These are phyloP conservation scores for Candida freyschussii DNA, from an alignment of 1,139 yeast species.

Conservation along the genomic window DNA sequence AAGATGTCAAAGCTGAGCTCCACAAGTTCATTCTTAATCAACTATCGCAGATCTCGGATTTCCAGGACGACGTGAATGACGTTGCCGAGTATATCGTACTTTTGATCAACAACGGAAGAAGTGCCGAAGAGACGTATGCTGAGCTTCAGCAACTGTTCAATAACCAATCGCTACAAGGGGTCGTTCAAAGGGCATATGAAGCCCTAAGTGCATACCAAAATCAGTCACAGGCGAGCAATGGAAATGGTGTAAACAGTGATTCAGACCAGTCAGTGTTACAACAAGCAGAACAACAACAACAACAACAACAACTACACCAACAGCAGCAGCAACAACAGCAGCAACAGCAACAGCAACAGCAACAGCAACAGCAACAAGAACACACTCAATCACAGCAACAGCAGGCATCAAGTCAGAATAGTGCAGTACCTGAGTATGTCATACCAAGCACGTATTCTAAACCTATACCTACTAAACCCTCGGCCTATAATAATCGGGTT, in stretches of 20 bases:
- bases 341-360: slow-evolving; percentile 17
- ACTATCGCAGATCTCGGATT: slow-evolving; percentile 31
- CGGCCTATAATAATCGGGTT: slow-evolving; percentile 14
- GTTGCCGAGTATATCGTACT: slow-evolving; percentile 77
- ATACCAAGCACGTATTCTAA: slow-evolving; percentile 1
- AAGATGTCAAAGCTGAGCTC: slow-evolving; percentile 30
- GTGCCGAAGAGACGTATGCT: slow-evolving; percentile 54
- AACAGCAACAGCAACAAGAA: slow-evolving; percentile 23
- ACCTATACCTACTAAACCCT: slow-evolving; percentile 21
- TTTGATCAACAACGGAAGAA: slow-evolving; percentile 66
- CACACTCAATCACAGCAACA: slow-evolving; percentile 8
- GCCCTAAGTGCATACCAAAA: slow-evolving; percentile 46
- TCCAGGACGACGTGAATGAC: slow-evolving; percentile 65
- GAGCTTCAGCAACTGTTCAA: slow-evolving; percentile 69
- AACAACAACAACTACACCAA: slow-evolving; percentile 4
- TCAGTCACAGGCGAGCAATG: too few species aligned
- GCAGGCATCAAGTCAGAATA: neutral
- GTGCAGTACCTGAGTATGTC: slow-evolving; percentile 1
- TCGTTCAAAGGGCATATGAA: slow-evolving; percentile 46
- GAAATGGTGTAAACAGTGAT: too few species aligned
- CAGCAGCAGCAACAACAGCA: slow-evolving; percentile 10
- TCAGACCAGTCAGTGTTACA: too few species aligned
- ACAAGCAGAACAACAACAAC: slow-evolving; percentile 11
- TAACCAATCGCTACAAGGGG: slow-evolving; percentile 48
- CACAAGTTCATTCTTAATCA: slow-evolving; percentile 32